phyloP scores from a whole-genome alignment of 805 yeast genomes.

The Wickerhamomyces ciferrii region DNA sequence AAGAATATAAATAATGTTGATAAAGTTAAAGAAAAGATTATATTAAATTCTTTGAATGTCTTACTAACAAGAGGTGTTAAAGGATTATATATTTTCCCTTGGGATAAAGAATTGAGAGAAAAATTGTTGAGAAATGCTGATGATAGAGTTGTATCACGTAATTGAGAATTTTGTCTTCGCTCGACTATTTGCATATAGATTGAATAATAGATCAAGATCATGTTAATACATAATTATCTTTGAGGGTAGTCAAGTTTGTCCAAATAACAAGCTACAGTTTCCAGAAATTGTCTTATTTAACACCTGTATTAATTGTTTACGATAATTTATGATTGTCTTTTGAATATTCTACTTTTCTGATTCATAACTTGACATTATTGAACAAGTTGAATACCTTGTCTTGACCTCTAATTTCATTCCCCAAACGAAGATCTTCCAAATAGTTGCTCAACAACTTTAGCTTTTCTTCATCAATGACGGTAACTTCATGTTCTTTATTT shows the following conservation, averaged over 20 bases:
- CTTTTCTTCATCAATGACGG: constrained; percentile 8
- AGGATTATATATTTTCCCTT: constrained; percentile 37
- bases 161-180: too few relatives aligned
- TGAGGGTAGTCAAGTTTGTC: too few relatives aligned
- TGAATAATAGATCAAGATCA: too few relatives aligned
- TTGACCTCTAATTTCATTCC: neutral
- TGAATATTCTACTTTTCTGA: too few relatives aligned
- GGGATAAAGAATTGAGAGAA: constrained; percentile 32
- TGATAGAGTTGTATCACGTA: constrained; percentile 5
- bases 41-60: constrained; percentile 39
- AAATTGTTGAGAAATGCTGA: constrained; percentile 20
- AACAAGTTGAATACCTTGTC: neutral
- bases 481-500: constrained; percentile 7
- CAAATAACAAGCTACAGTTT: too few relatives aligned
- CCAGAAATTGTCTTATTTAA: too few relatives aligned
- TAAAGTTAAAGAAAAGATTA: constrained; percentile 32
- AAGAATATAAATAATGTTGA: constrained; percentile 31
- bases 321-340: too few relatives aligned
- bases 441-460: constrained; percentile 5
- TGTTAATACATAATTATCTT: too few relatives aligned
- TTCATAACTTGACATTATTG: neutral
- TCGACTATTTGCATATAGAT: too few relatives aligned
- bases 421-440: constrained; percentile 7
- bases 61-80: constrained; percentile 40
- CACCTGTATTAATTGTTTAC: too few relatives aligned